These are phyloP conservation scores for Mycena pura DNA, from an alignment of 768 basidiomycete genomes.

Conservation along the genomic window DNA sequence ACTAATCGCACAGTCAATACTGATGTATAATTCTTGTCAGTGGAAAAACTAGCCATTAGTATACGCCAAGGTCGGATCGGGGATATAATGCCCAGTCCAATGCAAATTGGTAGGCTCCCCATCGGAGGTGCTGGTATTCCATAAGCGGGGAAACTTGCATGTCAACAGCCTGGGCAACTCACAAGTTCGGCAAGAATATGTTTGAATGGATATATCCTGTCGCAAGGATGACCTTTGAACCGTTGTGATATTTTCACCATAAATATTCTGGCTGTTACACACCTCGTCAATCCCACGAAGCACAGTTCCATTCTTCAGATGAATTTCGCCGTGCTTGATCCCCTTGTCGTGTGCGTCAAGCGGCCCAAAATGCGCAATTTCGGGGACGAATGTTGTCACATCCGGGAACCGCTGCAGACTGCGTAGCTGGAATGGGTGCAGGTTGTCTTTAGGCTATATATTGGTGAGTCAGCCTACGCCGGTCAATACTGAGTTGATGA, in stretches of 20 bases:
- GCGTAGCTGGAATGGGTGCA: constrained; percentile 35
- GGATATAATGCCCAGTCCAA: constrained; percentile 40
- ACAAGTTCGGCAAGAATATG: constrained; percentile 33
- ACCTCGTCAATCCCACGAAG: constrained; percentile 39
- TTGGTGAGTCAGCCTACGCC: background rate
- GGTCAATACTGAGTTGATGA: background rate
- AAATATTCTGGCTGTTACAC: background rate
- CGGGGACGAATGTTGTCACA: constrained; percentile 35
- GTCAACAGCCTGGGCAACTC: background rate
- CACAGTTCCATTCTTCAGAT: constrained; percentile 36
- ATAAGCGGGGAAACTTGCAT: background rate
- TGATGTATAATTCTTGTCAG: background rate
- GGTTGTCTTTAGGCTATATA: constrained; percentile 25
- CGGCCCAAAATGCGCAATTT: constrained; percentile 36
- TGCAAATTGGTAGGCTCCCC: constrained; percentile 28
- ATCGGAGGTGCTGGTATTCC: constrained; percentile 10
- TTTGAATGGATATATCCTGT: constrained; percentile 40
- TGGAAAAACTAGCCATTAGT: constrained; percentile 16
- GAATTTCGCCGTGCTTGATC: constrained; percentile 34
- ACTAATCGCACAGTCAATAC: constrained; percentile 10
- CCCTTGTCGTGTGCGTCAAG: constrained; percentile 23
- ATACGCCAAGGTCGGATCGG: constrained; percentile 42
- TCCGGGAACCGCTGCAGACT: constrained; percentile 33
- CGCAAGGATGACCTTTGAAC: constrained; percentile 32
- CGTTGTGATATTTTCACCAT: background rate